Evolutionary conservation across 1,139 yeast genomes (phyloP).

Genomic region (Saccharomyces hybrid): DNA sequence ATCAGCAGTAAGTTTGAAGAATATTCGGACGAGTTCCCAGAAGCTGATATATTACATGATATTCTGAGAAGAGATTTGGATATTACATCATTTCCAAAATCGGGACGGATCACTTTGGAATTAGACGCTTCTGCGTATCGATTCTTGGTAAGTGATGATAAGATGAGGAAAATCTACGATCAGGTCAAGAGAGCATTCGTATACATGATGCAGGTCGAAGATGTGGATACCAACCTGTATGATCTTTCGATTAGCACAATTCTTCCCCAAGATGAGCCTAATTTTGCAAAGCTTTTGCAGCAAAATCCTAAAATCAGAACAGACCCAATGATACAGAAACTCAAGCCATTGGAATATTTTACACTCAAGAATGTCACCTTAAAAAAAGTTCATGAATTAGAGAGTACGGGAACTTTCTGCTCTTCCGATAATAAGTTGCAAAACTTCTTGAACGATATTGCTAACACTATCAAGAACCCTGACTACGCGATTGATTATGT

Average conservation of each 20-base stretch:
- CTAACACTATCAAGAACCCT: slow-evolving; percentile 74
- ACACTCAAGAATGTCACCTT: slow-evolving; percentile 71
- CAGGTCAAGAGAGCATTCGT: slow-evolving; percentile 77
- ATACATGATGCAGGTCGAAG: slow-evolving; percentile 70
- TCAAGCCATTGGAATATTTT: slow-evolving; percentile 55
- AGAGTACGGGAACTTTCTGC: slow-evolving; percentile 56
- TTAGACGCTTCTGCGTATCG: slow-evolving; percentile 46
- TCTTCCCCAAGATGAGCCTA: slow-evolving; percentile 55
- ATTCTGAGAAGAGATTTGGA: slow-evolving; percentile 15
- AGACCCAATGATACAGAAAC: slow-evolving; percentile 41
- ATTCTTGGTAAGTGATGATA: slow-evolving; percentile 34
- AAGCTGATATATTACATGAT: slow-evolving; percentile 27
- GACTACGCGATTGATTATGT: slow-evolving; percentile 60
- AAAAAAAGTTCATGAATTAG: slow-evolving; percentile 70
- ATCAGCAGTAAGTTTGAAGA: slow-evolving; percentile 21
- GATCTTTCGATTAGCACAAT: slow-evolving; percentile 72
- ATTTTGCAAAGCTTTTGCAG: slow-evolving; percentile 47
- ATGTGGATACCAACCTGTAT: slow-evolving; percentile 58
- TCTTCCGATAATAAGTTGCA: slow-evolving; percentile 66
- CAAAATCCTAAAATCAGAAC: slow-evolving; percentile 15
- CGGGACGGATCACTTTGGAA: slow-evolving; percentile 30
- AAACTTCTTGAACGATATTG: slow-evolving; percentile 71
- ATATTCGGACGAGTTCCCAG: slow-evolving; percentile 19
- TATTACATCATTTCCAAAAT: slow-evolving; percentile 8
- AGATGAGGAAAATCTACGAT: slow-evolving; percentile 51